These are phyloP conservation scores for Chaetomium fimeti DNA, from an alignment of 495 filamentous ascomycete genomes.

Conservation along the genomic window DNA sequence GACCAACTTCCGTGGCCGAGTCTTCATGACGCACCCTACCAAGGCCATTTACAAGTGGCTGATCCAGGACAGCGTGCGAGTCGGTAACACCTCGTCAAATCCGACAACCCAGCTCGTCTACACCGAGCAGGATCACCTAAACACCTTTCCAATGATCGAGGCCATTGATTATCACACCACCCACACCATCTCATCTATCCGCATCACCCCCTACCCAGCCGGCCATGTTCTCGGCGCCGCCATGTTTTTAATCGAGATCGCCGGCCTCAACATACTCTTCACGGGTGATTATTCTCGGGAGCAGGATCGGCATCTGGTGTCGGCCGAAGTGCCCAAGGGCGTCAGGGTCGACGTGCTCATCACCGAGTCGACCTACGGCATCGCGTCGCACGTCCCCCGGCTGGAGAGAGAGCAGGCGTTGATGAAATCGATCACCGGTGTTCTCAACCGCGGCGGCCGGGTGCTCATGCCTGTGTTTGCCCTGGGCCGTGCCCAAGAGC, in stretches of 20 bases:
- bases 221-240: conserved; percentile 97
- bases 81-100: conserved; percentile 76
- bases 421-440: conserved; percentile 89
- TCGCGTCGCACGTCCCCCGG: conserved; percentile 84
- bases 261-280: conserved; percentile 92
- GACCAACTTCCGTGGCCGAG: conserved; percentile 92
- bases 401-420: conserved; percentile 85
- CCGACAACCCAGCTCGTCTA: conserved; percentile 74
- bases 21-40: conserved; percentile 98
- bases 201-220: conserved; percentile 93
- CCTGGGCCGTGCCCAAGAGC: conserved; percentile 86
- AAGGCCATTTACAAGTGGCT: conserved; percentile 99
- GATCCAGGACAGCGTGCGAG: conserved; percentile 91
- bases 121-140: conserved; percentile 89
- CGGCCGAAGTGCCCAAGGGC: conserved; percentile 78
- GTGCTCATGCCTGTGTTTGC: conserved; percentile 96
- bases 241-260: conserved; percentile 97
- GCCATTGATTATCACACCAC: conserved; percentile 98
- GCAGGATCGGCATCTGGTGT: conserved; percentile 89
- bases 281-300: conserved; percentile 96
- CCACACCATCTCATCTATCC: conserved; percentile 91
- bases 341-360: conserved; percentile 93
- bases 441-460: conserved; percentile 86
- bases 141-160: conserved; percentile 89
- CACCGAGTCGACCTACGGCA: conserved; percentile 95